Evolutionary conservation across 352 stramenopile genomes (phyloP).

Genomic region (Globisporangium spinosum): DNA sequence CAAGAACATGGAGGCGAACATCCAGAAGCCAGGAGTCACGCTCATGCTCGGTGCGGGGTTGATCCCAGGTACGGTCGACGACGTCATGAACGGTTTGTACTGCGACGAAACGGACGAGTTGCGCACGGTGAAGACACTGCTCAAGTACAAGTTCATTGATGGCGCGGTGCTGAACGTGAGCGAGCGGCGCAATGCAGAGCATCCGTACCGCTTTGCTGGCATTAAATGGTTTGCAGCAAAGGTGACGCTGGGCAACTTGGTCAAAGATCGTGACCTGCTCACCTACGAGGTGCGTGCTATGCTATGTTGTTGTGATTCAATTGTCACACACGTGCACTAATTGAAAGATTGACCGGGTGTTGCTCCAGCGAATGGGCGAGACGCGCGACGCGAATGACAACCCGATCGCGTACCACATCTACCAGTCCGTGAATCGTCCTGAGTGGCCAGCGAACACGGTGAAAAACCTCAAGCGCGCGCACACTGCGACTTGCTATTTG

Average conservation of each 20-base stretch:
- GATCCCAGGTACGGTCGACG: slow-evolving; percentile 35
- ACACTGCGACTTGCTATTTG: slow-evolving; percentile 33
- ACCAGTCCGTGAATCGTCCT: slow-evolving; percentile 38
- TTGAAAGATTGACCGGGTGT: too few species aligned
- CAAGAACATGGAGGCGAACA: background rate
- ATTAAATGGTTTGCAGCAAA: slow-evolving; percentile 42
- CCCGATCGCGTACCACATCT: slow-evolving; percentile 36
- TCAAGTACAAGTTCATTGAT: slow-evolving; percentile 30
- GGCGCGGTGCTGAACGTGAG: slow-evolving; percentile 36
- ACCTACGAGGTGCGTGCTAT: slow-evolving; percentile 29
- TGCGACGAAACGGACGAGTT: slow-evolving; percentile 82
- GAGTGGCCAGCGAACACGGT: slow-evolving; percentile 23
- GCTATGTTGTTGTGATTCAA: too few species aligned
- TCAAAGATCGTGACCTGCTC: slow-evolving; percentile 39
- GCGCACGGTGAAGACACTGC: slow-evolving; percentile 33
- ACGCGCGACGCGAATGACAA: slow-evolving; percentile 26
- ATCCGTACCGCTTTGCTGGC: slow-evolving; percentile 38
- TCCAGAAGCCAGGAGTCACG: slow-evolving; percentile 16
- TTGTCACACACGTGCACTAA: too few species aligned
- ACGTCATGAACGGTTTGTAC: slow-evolving; percentile 90
- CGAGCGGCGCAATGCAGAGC: slow-evolving; percentile 21
- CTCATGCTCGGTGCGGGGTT: slow-evolving; percentile 37
- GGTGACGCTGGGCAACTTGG: slow-evolving; percentile 20
- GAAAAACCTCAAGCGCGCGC: slow-evolving; percentile 27
- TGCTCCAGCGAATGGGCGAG: slow-evolving; percentile 27